Conservation (phyloP, 2,329 filamentous ascomycete genomes). For the Aspergillus nomiae region DNA sequence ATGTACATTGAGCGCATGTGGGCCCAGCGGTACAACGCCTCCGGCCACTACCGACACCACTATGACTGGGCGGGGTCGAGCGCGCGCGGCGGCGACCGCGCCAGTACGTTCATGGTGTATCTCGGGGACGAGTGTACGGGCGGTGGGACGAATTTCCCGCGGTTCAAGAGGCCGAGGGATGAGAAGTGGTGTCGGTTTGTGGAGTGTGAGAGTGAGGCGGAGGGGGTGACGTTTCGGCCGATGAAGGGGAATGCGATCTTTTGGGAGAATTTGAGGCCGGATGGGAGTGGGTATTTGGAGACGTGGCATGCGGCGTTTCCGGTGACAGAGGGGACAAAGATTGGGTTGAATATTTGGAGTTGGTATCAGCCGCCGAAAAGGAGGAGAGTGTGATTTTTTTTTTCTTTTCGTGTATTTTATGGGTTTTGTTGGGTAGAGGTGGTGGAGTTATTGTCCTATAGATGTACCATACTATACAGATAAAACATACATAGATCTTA, state of each 20-base stretch:
- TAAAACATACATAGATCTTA: constrained; percentile 1
- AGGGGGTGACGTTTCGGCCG: constrained; percentile 61
- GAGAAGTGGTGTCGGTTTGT: constrained; percentile 60
- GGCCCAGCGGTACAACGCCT: constrained; percentile 60
- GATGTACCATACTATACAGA: not conserved
- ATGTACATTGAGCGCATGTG: constrained; percentile 63
- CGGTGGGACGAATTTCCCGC: constrained; percentile 64
- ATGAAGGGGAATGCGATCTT: constrained; percentile 62
- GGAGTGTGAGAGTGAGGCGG: constrained; percentile 47
- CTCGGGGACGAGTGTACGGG: constrained; percentile 55
- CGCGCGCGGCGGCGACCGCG: constrained; percentile 43
- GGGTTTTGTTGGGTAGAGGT: not conserved
- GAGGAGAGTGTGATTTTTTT: constrained; percentile 5
- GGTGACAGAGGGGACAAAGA: constrained; percentile 57
- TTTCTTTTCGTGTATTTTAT: not conserved
- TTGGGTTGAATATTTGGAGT: constrained; percentile 67
- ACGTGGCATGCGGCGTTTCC: constrained; percentile 64
- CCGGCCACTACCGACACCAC: constrained; percentile 61
- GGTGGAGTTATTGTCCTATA: not conserved
- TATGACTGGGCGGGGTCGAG: constrained; percentile 58
- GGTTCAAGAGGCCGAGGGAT: constrained; percentile 47
- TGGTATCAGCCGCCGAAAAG: constrained; percentile 54
- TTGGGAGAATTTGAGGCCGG: constrained; percentile 61
- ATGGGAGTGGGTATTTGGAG: constrained; percentile 60
- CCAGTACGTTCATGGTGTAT: constrained; percentile 66